phyloP scores from a whole-genome alignment of 768 basidiomycete genomes.

The Leccinum longicurvipes region DNA sequence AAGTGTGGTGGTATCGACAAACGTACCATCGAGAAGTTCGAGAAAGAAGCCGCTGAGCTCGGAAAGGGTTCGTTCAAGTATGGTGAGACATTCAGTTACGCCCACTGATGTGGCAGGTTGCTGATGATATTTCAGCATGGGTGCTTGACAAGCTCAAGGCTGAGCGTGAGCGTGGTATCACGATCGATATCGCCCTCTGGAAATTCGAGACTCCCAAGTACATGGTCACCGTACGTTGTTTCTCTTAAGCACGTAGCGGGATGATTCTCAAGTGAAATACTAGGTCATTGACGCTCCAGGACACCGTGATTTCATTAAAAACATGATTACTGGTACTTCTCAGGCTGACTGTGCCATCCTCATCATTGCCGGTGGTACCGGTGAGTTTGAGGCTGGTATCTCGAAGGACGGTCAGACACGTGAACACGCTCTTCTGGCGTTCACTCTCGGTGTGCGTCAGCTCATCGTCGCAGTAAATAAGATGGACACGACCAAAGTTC shows the following conservation, averaged over 20 bases:
- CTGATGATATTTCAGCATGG: slow-evolving; percentile 68
- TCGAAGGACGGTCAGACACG: slow-evolving; percentile 99
- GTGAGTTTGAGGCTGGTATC: slow-evolving; percentile 99
- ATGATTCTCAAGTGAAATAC: slow-evolving; percentile 5
- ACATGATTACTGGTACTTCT: slow-evolving; percentile 99
- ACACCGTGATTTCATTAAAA: slow-evolving; percentile 99
- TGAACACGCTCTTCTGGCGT: slow-evolving; percentile 99
- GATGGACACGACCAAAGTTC: slow-evolving; percentile 98
- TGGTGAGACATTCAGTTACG: slow-evolving; percentile 51
- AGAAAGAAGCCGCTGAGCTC: slow-evolving; percentile 99
- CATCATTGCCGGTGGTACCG: slow-evolving; percentile 98
- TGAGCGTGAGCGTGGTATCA: slow-evolving; percentile 99
- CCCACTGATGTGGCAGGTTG: slow-evolving; percentile 12
- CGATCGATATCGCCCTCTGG: slow-evolving; percentile 99
- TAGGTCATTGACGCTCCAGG: slow-evolving; percentile 99
- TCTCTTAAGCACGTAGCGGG: background rate
- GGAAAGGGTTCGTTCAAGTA: slow-evolving; percentile 99
- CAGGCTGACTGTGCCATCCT: slow-evolving; percentile 99
- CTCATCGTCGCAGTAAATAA: slow-evolving; percentile 99
- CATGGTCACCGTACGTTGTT: slow-evolving; percentile 76
- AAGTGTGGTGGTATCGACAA: slow-evolving; percentile 99
- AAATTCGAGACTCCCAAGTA: slow-evolving; percentile 99
- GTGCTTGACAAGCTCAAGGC: slow-evolving; percentile 99
- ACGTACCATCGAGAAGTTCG: slow-evolving; percentile 99
- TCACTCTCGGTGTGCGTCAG: slow-evolving; percentile 99